phyloP scores from a whole-genome alignment of 345 rosid genomes.

The Hibiscus tridactylites region DNA sequence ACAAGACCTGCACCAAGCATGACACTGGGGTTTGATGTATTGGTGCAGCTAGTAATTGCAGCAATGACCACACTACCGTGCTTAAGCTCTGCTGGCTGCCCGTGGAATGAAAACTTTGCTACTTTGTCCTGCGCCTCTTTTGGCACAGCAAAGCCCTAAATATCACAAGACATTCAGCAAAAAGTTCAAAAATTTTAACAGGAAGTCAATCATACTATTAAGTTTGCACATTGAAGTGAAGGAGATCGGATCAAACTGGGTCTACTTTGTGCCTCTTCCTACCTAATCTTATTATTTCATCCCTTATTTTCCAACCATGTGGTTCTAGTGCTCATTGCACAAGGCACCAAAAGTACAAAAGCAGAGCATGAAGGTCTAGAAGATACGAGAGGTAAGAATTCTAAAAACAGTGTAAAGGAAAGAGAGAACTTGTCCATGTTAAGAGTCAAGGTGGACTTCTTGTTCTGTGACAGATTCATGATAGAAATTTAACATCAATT shows the following conservation, averaged over 20 bases:
- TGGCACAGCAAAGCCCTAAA: conserved; percentile 88
- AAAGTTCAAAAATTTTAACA: background rate
- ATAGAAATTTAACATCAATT: background rate
- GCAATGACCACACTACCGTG: conserved; percentile 99
- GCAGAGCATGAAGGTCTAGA: background rate
- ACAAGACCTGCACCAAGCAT: conserved; percentile 99
- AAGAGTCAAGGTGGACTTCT: background rate
- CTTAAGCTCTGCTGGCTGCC: conserved; percentile 82
- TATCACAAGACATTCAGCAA: background rate
- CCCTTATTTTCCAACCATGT: background rate
- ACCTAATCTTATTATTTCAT: background rate
- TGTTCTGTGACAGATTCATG: background rate
- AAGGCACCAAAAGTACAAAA: background rate
- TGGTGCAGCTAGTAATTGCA: conserved; percentile 97
- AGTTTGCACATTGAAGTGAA: background rate
- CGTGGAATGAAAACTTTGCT: conserved; percentile 73
- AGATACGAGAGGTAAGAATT: background rate
- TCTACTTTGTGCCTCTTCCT: background rate
- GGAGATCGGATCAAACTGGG: background rate
- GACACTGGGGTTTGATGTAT: conserved; percentile 97
- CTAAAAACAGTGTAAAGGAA: background rate
- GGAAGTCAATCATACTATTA: background rate
- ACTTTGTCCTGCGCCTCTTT: conserved; percentile 72
- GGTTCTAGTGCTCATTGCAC: background rate
- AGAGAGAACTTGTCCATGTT: background rate